Conservation (phyloP, 2,329 filamentous ascomycete genomes). For the Trichoderma endophyticum region DNA sequence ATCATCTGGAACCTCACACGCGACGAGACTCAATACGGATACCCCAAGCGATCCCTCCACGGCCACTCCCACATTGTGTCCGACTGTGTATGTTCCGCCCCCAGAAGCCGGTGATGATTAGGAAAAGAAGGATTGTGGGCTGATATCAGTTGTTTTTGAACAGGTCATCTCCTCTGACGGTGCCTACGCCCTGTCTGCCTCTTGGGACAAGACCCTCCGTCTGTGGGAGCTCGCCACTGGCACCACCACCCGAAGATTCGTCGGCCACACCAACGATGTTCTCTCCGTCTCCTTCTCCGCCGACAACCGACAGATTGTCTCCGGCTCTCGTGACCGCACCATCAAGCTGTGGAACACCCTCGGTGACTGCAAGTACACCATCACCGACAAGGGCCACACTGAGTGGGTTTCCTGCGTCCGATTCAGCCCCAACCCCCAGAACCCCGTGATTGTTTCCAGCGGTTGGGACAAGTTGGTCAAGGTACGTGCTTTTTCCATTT, state of each 20-base stretch:
- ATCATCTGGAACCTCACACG: conserved; percentile 99
- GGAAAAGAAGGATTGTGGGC: conserved; percentile 10
- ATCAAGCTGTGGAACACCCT: conserved; percentile 99
- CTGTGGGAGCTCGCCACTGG: conserved; percentile 98
- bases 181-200: conserved; percentile 96
- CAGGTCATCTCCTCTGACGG: conserved; percentile 99
- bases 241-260: conserved; percentile 95
- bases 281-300: conserved; percentile 99
- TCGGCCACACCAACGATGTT: conserved; percentile 99
- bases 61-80: conserved; percentile 99
- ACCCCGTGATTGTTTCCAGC: conserved; percentile 97
- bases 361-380: conserved; percentile 99
- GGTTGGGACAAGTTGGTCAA: conserved; percentile 99
- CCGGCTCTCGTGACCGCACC: conserved; percentile 93
- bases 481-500: conserved; percentile 59
- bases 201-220: conserved; percentile 99
- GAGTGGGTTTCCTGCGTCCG: conserved; percentile 99
- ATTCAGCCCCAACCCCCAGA: conserved; percentile 99
- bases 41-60: conserved; percentile 98
- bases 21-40: conserved; percentile 96
- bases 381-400: conserved; percentile 99
- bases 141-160: conserved; percentile 25
- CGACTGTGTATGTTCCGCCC: conserved; percentile 81
- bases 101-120: neutral
- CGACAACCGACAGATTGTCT: conserved; percentile 99